Evolutionary conservation across 2,329 filamentous ascomycete species (phyloP).

Genomic region (Nothopassalora personata): DNA sequence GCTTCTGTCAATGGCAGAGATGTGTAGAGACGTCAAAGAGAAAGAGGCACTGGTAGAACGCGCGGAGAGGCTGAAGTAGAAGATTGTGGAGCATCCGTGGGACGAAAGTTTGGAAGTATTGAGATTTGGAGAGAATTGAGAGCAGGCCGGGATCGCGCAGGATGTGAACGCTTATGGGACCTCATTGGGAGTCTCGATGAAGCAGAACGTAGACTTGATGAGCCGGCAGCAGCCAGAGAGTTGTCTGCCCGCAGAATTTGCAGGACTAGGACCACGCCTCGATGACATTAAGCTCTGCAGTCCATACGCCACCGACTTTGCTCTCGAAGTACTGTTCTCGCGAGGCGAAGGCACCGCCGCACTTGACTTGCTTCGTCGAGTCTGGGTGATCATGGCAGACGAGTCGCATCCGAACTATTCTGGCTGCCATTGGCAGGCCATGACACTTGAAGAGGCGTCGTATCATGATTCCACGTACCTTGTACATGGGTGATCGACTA

Average conservation of each 20-base stretch:
- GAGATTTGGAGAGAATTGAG: not conserved
- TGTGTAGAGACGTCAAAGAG: no score
- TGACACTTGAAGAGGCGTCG: not conserved
- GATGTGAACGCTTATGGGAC: not conserved
- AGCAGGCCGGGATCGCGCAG: not conserved
- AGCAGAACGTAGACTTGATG: not conserved
- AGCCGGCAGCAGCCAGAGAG: not conserved
- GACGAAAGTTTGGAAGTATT: not conserved
- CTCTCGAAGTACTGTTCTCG: not conserved
- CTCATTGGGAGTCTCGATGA: not conserved
- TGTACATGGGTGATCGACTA: not conserved
- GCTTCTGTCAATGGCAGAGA: no score
- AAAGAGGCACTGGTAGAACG: no score
- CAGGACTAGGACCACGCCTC: not conserved
- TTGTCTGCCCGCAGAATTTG: not conserved
- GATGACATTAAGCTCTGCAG: not conserved
- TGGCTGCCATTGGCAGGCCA: conserved; percentile 9
- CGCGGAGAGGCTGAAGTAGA: no score
- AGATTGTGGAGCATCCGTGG: no score
- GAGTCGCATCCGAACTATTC: conserved; percentile 6
- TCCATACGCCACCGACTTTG: not conserved
- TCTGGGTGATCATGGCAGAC: conserved; percentile 10
- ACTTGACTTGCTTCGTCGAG: conserved; percentile 2
- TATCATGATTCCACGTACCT: not conserved
- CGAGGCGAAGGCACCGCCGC: not conserved